Evolutionary conservation across 805 yeast species (phyloP).

Genomic region (Torulaspora franciscae): DNA sequence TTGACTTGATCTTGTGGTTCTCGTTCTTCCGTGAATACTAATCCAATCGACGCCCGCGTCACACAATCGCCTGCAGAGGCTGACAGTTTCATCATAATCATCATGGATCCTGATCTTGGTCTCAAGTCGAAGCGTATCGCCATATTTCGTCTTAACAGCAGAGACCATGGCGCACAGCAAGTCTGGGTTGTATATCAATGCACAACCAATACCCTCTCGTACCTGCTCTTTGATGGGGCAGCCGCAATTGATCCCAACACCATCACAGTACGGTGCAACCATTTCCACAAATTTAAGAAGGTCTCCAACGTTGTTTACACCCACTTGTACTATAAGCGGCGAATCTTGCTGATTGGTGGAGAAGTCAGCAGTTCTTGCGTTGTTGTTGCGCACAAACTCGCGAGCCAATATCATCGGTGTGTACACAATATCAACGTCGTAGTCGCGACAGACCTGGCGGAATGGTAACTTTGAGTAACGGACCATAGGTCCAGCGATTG

Average conservation of each 20-base stretch:
- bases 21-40: conserved; percentile 90
- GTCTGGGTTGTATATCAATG: conserved; percentile 79
- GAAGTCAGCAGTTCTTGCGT: conserved; percentile 81
- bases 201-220: conserved; percentile 95
- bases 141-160: conserved; percentile 73
- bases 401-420: conserved; percentile 96
- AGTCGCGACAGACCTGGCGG: conserved; percentile 70
- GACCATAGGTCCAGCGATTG: conserved; percentile 92
- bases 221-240: conserved; percentile 96
- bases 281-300: conserved; percentile 76
- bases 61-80: conserved; percentile 69
- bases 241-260: conserved; percentile 93
- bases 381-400: conserved; percentile 80
- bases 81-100: conserved; percentile 65
- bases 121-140: conserved; percentile 69
- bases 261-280: conserved; percentile 89
- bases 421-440: conserved; percentile 75
- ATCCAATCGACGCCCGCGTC: conserved; percentile 88
- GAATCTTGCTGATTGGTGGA: conserved; percentile 68
- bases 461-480: conserved; percentile 92
- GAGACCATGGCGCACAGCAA: conserved; percentile 77
- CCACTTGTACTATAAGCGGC: conserved; percentile 83
- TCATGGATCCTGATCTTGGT: conserved; percentile 87
- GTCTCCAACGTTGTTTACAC: conserved; percentile 80
- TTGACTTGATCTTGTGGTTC: conserved; percentile 73